A percentile compares a stretch with the other conserved stretches of the same genome.
These are phyloP conservation scores for Coprinellus micaceus DNA, from an alignment of 768 basidiomycete genomes.

Conservation along the genomic window DNA sequence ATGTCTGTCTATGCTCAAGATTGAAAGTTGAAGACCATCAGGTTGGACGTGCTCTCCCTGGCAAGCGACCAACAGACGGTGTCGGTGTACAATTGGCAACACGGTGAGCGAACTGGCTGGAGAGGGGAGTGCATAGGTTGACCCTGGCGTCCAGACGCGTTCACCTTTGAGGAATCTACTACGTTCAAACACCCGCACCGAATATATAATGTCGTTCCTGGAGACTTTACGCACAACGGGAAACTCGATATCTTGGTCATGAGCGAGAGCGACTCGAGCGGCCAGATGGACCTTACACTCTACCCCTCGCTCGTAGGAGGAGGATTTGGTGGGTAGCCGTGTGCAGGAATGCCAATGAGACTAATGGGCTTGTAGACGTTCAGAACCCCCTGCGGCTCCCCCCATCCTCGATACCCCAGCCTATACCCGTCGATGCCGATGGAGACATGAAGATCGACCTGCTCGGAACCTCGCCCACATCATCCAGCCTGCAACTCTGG, in stretches of 20 bases:
- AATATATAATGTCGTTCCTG: constrained; percentile 83
- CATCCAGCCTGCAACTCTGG: constrained; percentile 62
- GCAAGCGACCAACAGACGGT: constrained; percentile 73
- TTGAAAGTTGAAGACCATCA: constrained; percentile 26
- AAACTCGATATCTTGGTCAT: constrained; percentile 88
- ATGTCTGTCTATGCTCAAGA: not conserved
- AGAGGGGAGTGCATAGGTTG: too few species aligned
- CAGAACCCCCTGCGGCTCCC: constrained; percentile 49
- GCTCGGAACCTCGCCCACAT: constrained; percentile 57
- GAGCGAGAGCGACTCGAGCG: constrained; percentile 50
- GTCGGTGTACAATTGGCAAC: constrained; percentile 78
- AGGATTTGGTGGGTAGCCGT: constrained; percentile 76
- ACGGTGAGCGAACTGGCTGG: constrained; percentile 51
- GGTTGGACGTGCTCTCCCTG: constrained; percentile 78
- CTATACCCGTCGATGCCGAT: constrained; percentile 81
- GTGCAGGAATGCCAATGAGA: too few species aligned
- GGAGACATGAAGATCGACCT: constrained; percentile 90
- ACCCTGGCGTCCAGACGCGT: constrained; percentile 45
- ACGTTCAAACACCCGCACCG: constrained; percentile 52
- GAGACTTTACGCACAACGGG: constrained; percentile 92
- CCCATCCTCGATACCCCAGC: constrained; percentile 69
- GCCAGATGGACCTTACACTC: constrained; percentile 61
- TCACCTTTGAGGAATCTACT: constrained; percentile 47
- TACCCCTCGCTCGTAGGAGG: constrained; percentile 62
- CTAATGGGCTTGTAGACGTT: too few species aligned